Evolutionary conservation across 805 yeast species (phyloP).

Genomic region (Candida xyloterini): DNA sequence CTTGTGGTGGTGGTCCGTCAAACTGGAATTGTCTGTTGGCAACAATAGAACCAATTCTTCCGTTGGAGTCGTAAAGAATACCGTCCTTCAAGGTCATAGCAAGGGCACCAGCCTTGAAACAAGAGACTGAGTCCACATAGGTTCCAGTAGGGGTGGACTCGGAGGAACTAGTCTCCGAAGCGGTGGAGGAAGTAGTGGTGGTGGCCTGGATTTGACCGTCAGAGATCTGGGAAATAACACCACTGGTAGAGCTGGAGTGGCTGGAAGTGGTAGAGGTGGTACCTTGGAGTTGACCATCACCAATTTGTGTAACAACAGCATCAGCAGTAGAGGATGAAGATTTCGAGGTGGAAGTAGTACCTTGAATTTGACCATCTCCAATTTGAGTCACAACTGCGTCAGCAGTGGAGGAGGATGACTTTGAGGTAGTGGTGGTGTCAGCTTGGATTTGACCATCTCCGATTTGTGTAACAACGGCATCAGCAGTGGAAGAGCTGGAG

Average conservation of each 20-base stretch:
- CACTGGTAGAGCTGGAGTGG: constrained; percentile 36
- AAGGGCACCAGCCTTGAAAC: constrained; percentile 38
- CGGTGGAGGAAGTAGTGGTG: constrained; percentile 35
- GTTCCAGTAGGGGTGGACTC: constrained; percentile 14
- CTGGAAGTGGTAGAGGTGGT: constrained; percentile 25
- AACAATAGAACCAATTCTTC: constrained; percentile 58
- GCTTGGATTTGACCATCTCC: constrained; percentile 60
- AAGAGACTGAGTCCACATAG: constrained; percentile 30
- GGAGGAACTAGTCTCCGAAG: constrained; percentile 26
- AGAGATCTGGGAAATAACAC: constrained; percentile 37
- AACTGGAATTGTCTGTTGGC: constrained; percentile 65
- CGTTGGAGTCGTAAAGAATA: constrained; percentile 43
- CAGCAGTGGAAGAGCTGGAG: constrained; percentile 24
- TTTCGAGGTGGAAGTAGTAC: constrained; percentile 34
- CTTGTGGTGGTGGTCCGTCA: constrained; percentile 66
- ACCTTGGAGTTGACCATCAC: constrained; percentile 25
- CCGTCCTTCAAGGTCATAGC: constrained; percentile 42
- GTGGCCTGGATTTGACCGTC: constrained; percentile 38
- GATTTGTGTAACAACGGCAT: constrained; percentile 48
- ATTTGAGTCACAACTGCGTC: constrained; percentile 49
- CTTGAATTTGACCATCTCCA: constrained; percentile 58
- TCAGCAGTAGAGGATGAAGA: constrained; percentile 21
- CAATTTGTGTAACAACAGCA: constrained; percentile 42
- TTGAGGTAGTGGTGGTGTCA: constrained; percentile 32
- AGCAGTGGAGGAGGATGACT: constrained; percentile 8